These are phyloP conservation scores for Viridothelium virens DNA, from an alignment of 495 filamentous ascomycete genomes.

Conservation along the genomic window DNA sequence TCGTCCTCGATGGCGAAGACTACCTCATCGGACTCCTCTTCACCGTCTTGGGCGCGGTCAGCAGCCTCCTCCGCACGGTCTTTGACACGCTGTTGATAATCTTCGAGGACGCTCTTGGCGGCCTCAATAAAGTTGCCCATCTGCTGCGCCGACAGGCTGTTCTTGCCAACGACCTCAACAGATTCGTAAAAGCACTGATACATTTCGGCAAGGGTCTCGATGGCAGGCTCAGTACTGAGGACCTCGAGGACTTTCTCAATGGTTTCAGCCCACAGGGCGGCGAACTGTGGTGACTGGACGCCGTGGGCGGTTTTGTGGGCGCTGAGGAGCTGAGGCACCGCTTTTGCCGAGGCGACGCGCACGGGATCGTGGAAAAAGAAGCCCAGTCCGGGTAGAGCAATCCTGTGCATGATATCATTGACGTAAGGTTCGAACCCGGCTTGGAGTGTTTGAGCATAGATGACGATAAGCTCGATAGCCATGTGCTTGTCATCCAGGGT, in stretches of 20 bases:
- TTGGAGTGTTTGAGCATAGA: conserved; percentile 92
- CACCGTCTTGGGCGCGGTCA: conserved; percentile 65
- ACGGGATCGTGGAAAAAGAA: conserved; percentile 99
- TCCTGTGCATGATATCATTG: conserved; percentile 88
- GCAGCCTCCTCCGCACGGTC: conserved; percentile 69
- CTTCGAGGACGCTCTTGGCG: conserved; percentile 73
- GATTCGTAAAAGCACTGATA: conserved; percentile 99
- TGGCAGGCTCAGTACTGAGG: conserved; percentile 85
- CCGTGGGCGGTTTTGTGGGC: conserved; percentile 89
- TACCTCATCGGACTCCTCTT: conserved; percentile 71
- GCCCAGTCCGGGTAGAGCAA: conserved; percentile 83
- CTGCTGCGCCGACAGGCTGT: conserved; percentile 65
- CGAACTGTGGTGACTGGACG: conserved; percentile 61
- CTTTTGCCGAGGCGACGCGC: conserved; percentile 87
- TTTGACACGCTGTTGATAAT: conserved; percentile 80
- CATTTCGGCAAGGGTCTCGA: conserved; percentile 97
- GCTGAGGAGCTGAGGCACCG: conserved; percentile 88
- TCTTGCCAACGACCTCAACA: conserved; percentile 78
- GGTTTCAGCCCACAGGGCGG: conserved; percentile 73
- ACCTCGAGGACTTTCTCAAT: conserved; percentile 89
- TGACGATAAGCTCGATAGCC: conserved; percentile 93
- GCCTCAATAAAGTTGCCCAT: conserved; percentile 82
- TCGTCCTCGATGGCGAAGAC: conserved; percentile 94
- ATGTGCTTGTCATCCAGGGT: conserved; percentile 97
- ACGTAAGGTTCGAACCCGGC: conserved; percentile 88